phyloP scores from a whole-genome alignment of 371 early-diverging fungal genomes.

The Mortierella sp. region DNA sequence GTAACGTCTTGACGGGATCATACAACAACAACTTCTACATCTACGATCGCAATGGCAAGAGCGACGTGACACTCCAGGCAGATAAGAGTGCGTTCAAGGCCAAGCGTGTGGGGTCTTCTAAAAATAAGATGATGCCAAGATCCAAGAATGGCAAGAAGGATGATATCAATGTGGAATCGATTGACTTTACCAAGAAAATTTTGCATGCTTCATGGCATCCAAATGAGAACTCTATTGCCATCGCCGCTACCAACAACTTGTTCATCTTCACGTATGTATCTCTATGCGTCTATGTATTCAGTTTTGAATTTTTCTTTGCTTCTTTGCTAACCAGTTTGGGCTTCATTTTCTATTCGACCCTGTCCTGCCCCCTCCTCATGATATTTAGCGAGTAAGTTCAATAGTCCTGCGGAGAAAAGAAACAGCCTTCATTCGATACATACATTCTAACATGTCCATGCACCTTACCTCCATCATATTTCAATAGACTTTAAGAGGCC shows the following conservation, averaged over 20 bases:
- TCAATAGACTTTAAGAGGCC: background rate
- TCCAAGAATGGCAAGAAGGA: conserved; percentile 69
- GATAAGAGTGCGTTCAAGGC: conserved; percentile 98
- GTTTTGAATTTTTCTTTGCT: background rate
- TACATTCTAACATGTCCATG: background rate
- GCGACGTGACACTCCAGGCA: conserved; percentile 93
- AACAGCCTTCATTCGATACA: background rate
- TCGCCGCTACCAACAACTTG: conserved; percentile 98
- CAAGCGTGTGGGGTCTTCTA: conserved; percentile 77
- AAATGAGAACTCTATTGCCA: conserved; percentile 93
- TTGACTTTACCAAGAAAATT: conserved; percentile 97
- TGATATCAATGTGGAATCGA: conserved; percentile 83
- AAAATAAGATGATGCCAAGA: conserved; percentile 60
- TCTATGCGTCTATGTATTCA: background rate
- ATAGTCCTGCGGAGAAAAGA: background rate
- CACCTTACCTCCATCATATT: background rate
- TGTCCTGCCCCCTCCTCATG: background rate
- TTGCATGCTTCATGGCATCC: conserved; percentile 99
- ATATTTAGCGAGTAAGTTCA: background rate
- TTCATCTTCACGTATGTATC: conserved; percentile 90
- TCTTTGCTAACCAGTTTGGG: background rate
- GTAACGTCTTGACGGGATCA: conserved; percentile 92
- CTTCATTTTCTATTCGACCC: background rate
- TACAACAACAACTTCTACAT: conserved; percentile 98
- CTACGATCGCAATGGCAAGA: conserved; percentile 79